Evolutionary conservation across 2,329 filamentous ascomycete species (phyloP).

Genomic region (Diaporthe vaccinii): DNA sequence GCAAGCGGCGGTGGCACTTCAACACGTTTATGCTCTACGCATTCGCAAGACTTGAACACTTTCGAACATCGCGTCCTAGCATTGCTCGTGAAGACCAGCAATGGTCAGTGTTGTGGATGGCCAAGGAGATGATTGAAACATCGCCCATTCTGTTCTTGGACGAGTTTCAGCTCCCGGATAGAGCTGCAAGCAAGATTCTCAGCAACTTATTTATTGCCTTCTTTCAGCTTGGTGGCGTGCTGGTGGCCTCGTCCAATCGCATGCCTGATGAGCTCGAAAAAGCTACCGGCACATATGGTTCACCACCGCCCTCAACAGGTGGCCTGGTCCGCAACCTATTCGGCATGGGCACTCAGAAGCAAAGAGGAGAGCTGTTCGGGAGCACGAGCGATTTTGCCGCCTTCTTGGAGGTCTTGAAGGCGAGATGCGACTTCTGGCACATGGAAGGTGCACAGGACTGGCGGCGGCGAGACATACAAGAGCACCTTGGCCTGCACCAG

Average conservation of each 20-base stretch:
- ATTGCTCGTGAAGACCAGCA: constrained; percentile 56
- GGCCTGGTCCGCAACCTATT: constrained; percentile 65
- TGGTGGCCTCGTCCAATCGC: constrained; percentile 85
- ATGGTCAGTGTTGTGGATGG: constrained; percentile 80
- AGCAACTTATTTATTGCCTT: constrained; percentile 84
- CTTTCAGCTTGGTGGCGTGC: constrained; percentile 84
- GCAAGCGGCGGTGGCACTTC: constrained; percentile 85
- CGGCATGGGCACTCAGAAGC: constrained; percentile 53
- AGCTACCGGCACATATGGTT: constrained; percentile 78
- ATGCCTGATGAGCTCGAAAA: constrained; percentile 87
- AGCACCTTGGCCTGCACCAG: constrained; percentile 24
- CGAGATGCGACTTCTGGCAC: constrained; percentile 86
- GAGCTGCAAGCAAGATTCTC: constrained; percentile 82
- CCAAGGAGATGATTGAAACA: constrained; percentile 80
- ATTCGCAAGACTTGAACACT: constrained; percentile 77
- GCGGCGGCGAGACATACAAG: constrained; percentile 65
- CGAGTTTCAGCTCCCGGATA: constrained; percentile 86
- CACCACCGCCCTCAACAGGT: constrained; percentile 66
- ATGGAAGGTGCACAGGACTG: constrained; percentile 84
- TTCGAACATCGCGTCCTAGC: constrained; percentile 60
- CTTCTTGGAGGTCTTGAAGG: constrained; percentile 82
- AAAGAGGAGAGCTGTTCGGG: constrained; percentile 66
- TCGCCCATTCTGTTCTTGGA: constrained; percentile 85
- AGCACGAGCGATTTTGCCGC: constrained; percentile 79
- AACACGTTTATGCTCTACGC: constrained; percentile 89